Evolutionary conservation across 2,329 filamentous ascomycete species (phyloP).

Genomic region (Ascocoryne sarcoides): DNA sequence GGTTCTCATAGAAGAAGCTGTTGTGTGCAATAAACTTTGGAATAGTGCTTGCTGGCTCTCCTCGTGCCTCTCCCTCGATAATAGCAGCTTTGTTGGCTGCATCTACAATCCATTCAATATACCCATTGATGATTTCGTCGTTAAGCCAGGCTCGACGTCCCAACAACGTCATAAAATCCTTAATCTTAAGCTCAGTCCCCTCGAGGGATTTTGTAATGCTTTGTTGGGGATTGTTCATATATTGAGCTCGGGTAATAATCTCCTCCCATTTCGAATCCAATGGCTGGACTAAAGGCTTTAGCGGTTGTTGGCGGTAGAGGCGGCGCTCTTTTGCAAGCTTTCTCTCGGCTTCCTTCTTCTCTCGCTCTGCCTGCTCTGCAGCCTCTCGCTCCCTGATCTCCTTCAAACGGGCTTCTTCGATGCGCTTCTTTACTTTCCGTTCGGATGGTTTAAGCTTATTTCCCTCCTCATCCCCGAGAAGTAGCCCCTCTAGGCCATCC

Average conservation of each 20-base stretch:
- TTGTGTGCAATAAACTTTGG: conserved; percentile 56
- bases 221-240: conserved; percentile 21
- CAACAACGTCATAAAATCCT: conserved; percentile 58
- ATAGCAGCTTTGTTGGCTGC: conserved; percentile 50
- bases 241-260: conserved; percentile 27
- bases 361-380: conserved; percentile 5
- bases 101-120: conserved; percentile 51
- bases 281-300: conserved; percentile 17
- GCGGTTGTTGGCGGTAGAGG: conserved; percentile 18
- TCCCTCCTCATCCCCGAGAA: no score
- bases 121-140: conserved; percentile 65
- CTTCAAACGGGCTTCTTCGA: neutral
- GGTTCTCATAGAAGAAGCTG: conserved; percentile 55
- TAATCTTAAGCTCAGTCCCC: conserved; percentile 40
- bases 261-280: conserved; percentile 33
- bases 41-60: conserved; percentile 34
- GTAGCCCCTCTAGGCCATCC: no score
- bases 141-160: conserved; percentile 58
- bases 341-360: conserved; percentile 12
- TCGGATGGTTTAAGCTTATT: neutral
- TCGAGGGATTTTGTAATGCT: conserved; percentile 39
- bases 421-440: neutral
- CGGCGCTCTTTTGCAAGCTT: conserved; percentile 20
- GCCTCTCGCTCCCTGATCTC: neutral
- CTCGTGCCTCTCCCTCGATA: conserved; percentile 18